phyloP scores from a whole-genome alignment of 2,329 filamentous ascomycete species.

The Nemania abortiva region DNA sequence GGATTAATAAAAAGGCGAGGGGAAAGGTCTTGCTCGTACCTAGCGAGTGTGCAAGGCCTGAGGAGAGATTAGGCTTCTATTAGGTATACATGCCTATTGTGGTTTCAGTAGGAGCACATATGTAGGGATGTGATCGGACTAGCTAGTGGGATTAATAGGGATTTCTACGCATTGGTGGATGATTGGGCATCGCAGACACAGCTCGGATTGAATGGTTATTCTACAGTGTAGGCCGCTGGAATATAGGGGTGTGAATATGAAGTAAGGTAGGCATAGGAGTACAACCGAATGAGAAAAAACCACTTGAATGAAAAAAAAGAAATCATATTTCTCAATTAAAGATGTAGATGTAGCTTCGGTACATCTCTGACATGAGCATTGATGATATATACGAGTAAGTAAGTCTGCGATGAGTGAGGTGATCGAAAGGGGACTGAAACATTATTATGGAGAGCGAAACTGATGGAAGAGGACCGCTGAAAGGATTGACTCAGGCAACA shows the following conservation, averaged over 20 bases:
- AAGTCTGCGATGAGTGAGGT: neutral
- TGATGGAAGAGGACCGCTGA: conserved; percentile 31
- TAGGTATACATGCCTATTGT: conserved; percentile 33
- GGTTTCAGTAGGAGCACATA: conserved; percentile 9
- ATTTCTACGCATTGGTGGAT: neutral
- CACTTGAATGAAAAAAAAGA: neutral
- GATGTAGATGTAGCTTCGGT: neutral
- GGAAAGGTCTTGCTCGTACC: neutral
- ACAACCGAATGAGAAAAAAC: conserved; percentile 5
- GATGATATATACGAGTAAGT: neutral
- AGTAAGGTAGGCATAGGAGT: neutral
- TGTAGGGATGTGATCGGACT: conserved; percentile 9
- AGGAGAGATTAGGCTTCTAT: conserved; percentile 20
- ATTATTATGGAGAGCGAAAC: conserved; percentile 23
- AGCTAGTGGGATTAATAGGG: conserved; percentile 23
- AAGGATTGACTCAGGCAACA: conserved; percentile 23
- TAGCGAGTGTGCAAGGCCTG: neutral
- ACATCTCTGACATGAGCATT: neutral
- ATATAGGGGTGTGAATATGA: neutral
- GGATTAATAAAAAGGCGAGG: conserved; percentile 9
- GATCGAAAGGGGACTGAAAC: too few relatives aligned
- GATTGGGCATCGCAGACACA: neutral
- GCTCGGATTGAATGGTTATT: conserved; percentile 11
- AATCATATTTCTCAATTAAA: neutral
- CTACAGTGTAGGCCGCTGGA: neutral